Base-by-base conservation (phyloP, 2,329 filamentous ascomycete species). In the Podosphaera xanthii region DNA sequence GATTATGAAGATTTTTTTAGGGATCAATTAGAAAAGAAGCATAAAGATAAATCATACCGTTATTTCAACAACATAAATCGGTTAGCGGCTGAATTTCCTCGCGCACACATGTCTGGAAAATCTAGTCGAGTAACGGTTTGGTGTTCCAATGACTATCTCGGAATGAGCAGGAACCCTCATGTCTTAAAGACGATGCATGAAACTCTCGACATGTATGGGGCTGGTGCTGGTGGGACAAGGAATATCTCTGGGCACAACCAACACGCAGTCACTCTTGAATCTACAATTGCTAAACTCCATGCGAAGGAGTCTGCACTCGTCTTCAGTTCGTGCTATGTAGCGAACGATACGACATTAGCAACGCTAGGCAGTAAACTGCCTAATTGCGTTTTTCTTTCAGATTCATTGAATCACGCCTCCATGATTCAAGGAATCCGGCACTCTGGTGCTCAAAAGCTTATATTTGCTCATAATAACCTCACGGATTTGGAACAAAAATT, bases 21-120 rank as follows among this genome's bases (percentile, higher is more conserved):
- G 64, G 75, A 75, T 62, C 91, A 98, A 72, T 74, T 98, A 65
- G 88, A 96, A 67, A 97, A 96, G 80, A 98, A 98, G 76, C 92
- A 95, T 79, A 90, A 94, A 78, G 92, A 98, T 78, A 97, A 96
- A 76, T 96, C 90, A 58, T 98, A 98, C 76, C 87, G 92, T 69
- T 97, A 97, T 76, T 98, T 98, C 77, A 98, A 98, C 79, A 98
- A 98, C 77, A 98, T 98, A 81, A 98, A 98, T 70, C 89, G 92
- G 42, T 78, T 98, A 62, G 92, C 92, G 64, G 87, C 92, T 74
- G 88, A 97, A 64, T 98, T 98, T 63, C 92, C 92, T 36, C 87
- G 86, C 64, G 92, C 92, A 53, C 92, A 98, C 72, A 94, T 94
- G 78, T 79, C 86, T 14, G 82, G 78, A 60, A 80, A 81, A 68